Base-by-base conservation (phyloP, 192 early-diverging fungal genomes). In the Coemansia nantahalensis region DNA sequence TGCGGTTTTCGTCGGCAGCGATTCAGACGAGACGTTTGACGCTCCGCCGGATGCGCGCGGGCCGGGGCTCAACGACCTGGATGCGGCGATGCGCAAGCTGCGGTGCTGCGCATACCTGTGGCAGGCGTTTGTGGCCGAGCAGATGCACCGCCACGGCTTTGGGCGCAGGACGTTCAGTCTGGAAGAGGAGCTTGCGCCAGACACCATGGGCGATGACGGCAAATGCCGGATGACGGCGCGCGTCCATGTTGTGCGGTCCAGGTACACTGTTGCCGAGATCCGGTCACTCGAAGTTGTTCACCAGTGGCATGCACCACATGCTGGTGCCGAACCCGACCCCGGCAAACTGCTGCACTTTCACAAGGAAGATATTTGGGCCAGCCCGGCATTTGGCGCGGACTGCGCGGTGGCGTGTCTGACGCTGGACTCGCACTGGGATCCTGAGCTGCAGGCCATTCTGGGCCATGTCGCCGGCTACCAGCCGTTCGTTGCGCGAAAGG, bases 111-210 rank as follows among this genome's bases (percentile, higher is more conserved):
- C 72, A 8, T 84, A 86, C 45, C 55, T 87, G 42, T 87, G 86
- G 86, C 85, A 86, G 56, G 86, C 86, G 3, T 86, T 81, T 55
- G 81, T 75, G n/a, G 69, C 85, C 13, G 85, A 87, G 54, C 82
- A 84, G 51, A 76, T 87, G 72, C 64, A 82, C 44, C 78, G 85
- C 22, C 68, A 82, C 34, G 83, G 83, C 15, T 83, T 85, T 73
- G 86, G 80, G 2, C 78, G 80, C 19, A 71, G 83, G 18, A 78
- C 82, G 15, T 84, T 87, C 49, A 63, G 86, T 15, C 61, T 87
- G 8, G 79, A 85, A 13, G 86, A 86, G 51, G 44, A 47, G 10
- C 71, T 53, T 45, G 42, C 59, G 32, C 60, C 63, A 8, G 83
- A 83, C 51, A 78, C 76, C 1, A 54, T 82, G 42, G 60, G 45